Base-by-base conservation (phyloP, 306 rosid species). In the Rosa chinensis region DNA sequence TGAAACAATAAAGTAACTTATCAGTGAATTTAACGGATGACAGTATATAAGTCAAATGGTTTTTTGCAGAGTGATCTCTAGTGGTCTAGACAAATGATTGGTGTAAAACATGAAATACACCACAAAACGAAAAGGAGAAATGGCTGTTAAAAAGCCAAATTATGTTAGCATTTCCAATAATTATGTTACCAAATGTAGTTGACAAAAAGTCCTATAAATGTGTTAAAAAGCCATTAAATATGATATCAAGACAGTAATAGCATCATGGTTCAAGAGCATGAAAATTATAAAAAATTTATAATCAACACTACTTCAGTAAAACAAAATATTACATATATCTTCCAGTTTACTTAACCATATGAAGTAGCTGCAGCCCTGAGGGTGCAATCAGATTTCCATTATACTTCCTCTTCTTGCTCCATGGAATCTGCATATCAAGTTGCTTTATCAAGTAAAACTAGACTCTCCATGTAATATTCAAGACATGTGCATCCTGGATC, bases 401-500 rank as follows among this genome's bases (percentile, higher is more conserved):
- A 62, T 8, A 28, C 44, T 7, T 71, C 59, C 42, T 48, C 75
- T 25, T 16, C 23, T 71, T 14, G 43, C 25, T 47, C 14, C 44
- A 28, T 44, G 53, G 5, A 7, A 13, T 48, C 59, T 25, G 14
- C 45, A 64, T 3, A 71, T 71, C 75, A 28, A 28, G 10, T 50
- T 4, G 17, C 53, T 20, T 3, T 42, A 48, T 76, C 47, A 17
- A 76, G 47, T n/a, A 76, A 63, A 64, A 64, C 49, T 64, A 64
- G 21, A 53, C 79, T 62, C 21, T 63, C 73, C 39, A 37, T 62
- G 62, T 63, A 76, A 63, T 11, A 10, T 48, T 45, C 71, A 25
- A 32, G n/a, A 66, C 72, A 45, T 3, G 72, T 47, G 49, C 32
- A 76, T 23, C 73, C 49, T 3, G 61, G 63, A 63, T 76, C 79